Evolutionary conservation across 805 yeast species (phyloP).

Genomic region (Candida gorgasii): DNA sequence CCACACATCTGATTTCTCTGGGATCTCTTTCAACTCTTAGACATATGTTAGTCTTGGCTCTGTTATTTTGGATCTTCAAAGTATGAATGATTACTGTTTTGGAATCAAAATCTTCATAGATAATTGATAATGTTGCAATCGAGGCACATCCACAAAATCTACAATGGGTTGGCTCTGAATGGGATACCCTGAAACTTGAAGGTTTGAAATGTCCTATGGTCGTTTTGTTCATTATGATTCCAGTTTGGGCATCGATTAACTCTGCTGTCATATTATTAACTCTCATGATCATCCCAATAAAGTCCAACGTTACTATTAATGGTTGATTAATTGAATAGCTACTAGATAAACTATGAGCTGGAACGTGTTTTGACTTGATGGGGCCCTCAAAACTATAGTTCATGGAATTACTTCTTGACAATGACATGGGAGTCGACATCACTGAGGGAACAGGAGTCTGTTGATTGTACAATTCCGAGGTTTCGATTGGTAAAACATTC

Average conservation of each 20-base stretch:
- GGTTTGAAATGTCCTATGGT: constrained; percentile 63
- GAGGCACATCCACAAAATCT: constrained; percentile 90
- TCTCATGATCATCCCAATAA: constrained; percentile 72
- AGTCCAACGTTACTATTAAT: constrained; percentile 57
- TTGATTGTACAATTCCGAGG: constrained; percentile 49
- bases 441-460: constrained; percentile 5
- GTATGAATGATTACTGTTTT: constrained; percentile 70
- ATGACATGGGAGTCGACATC: constrained; percentile 12
- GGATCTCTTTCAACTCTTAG: constrained; percentile 91
- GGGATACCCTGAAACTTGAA: constrained; percentile 65
- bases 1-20: constrained; percentile 85
- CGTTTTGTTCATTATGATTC: constrained; percentile 63
- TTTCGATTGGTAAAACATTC: constrained; percentile 54
- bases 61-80: constrained; percentile 60
- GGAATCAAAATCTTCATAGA: constrained; percentile 62
- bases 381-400: constrained; percentile 14
- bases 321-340: constrained; percentile 27
- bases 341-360: constrained; percentile 2
- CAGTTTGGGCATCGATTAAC: constrained; percentile 75
- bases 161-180: constrained; percentile 86
- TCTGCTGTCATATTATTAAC: constrained; percentile 60
- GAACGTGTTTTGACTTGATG: neutral
- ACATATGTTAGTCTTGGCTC: constrained; percentile 79
- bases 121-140: constrained; percentile 67
- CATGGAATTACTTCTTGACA: constrained; percentile 12